Evolutionary conservation across 2,329 filamentous ascomycete species (phyloP), one percentile per base, ranked within the genome.

Genomic region (Fusarium palustre): DNA sequence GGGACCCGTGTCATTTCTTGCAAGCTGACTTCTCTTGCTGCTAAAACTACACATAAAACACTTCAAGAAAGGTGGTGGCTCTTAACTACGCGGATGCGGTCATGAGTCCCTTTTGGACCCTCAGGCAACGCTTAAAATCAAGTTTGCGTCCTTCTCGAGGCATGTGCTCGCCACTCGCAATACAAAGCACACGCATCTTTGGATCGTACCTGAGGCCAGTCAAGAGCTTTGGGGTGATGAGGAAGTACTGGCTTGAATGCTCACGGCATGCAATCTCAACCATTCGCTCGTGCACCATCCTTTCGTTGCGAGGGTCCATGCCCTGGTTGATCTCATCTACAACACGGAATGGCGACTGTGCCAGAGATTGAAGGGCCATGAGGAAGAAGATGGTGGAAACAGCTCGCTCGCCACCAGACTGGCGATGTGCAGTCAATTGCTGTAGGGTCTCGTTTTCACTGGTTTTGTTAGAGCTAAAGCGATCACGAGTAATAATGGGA

Each of bases 261-360:
- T 94, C 90, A 70, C 89, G 88, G 79, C 96, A 98, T 43, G 96
- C 96, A 76, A 99, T 97, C 76, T 97, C 94, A 11, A 99, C 96
- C 92, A 99, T 97, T 68, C 96, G 92, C 77, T 95, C 93, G 81
- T 99, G 96, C 18, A 99, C 94, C 88, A 97, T 97, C 73, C 96
- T 92, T 81, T 99, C 96, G 80, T 99, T 99, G 75, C 96, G 91
- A 43, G 95, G 96, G 79, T 99, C 96, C 96, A 99, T 99, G 71
- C 96, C 96, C 81, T 99, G 96, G 77, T 99, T 99, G 85, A 99
- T 99, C 82, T 99, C 96, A 80, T 99, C 96, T 62, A 99, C 96
- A 50, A 99, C 95, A 54, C 96, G 93, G 87, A 99, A 99, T 2
- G 96, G 96, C 5, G 94, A 94, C 75, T 94, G 92, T 18, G 96